These are phyloP conservation scores for Beauveria scarabaeidicola DNA, from an alignment of 2,329 filamentous ascomycete species.

Conservation along the genomic window DNA sequence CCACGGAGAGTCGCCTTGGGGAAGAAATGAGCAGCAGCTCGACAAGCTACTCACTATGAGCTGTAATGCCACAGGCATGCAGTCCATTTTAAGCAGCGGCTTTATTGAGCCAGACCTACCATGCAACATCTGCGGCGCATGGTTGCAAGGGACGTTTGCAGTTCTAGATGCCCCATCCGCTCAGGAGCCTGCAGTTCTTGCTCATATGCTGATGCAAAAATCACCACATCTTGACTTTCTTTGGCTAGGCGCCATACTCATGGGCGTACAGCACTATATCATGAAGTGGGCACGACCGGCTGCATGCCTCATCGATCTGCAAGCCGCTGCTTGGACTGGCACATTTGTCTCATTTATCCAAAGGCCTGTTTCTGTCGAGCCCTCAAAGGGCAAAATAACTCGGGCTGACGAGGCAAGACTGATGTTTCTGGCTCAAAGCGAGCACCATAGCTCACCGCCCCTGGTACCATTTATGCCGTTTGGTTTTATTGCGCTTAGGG, in stretches of 20 bases:
- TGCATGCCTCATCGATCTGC: constrained; percentile 10
- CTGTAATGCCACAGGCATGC: constrained; percentile 10
- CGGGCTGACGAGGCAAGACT: constrained; percentile 11
- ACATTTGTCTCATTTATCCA: neutral
- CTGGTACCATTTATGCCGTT: constrained; percentile 11
- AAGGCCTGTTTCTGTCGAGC: neutral
- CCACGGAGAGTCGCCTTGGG: constrained; percentile 4
- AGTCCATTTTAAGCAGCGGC: constrained; percentile 6
- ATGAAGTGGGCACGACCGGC: constrained; percentile 12
- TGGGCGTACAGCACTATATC: constrained; percentile 4
- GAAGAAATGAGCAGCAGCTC: constrained; percentile 9
- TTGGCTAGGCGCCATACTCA: constrained; percentile 13
- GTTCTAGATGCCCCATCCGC: neutral
- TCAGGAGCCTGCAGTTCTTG: neutral
- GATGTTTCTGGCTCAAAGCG: constrained; percentile 10
- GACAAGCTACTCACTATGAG: constrained; percentile 14
- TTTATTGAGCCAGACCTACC: constrained; percentile 13
- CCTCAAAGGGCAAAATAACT: neutral
- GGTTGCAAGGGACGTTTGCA: neutral
- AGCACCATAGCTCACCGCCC: neutral
- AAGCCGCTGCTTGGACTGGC: constrained; percentile 12
- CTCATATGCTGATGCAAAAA: neutral
- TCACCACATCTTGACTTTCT: constrained; percentile 13
- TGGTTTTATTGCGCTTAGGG: constrained; percentile 2
- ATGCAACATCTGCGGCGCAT: constrained; percentile 5